phyloP scores from a whole-genome alignment of 108 stramenopile genomes.

The Licmophora abbreviata region DNA sequence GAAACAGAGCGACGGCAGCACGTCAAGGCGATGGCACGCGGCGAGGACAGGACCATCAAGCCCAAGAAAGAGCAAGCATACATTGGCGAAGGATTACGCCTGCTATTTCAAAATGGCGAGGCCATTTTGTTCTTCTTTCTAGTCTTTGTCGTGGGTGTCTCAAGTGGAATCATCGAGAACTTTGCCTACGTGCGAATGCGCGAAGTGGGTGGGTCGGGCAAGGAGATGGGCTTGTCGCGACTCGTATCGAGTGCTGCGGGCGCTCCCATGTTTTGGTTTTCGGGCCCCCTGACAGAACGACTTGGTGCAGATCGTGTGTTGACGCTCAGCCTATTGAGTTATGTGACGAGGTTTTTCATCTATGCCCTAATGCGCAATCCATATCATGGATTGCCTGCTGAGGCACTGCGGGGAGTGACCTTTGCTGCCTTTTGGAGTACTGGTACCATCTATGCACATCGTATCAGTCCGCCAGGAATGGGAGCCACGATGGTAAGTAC shows the following conservation, averaged over 20 bases:
- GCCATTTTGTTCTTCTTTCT: slow-evolving; percentile 85
- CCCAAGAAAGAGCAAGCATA: slow-evolving; percentile 24
- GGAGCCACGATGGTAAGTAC: slow-evolving; percentile 77
- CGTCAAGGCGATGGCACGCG: slow-evolving; percentile 2
- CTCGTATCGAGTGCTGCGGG: slow-evolving; percentile 84
- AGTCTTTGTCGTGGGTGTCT: slow-evolving; percentile 80
- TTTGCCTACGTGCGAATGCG: slow-evolving; percentile 93
- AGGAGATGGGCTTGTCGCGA: slow-evolving; percentile 82
- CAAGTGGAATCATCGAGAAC: slow-evolving; percentile 92
- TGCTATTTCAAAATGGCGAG: slow-evolving; percentile 77
- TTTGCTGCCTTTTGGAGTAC: slow-evolving; percentile 94
- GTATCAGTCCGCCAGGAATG: slow-evolving; percentile 85
- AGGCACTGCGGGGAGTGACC: slow-evolving; percentile 85
- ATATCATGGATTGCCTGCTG: slow-evolving; percentile 86
- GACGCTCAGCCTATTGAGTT: slow-evolving; percentile 67
- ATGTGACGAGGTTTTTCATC: slow-evolving; percentile 80
- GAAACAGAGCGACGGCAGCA: background rate
- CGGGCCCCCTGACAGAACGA: slow-evolving; percentile 64
- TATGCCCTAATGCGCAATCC: slow-evolving; percentile 85
- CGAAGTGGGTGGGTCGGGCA: slow-evolving; percentile 85
- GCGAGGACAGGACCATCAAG: background rate
- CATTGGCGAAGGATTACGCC: slow-evolving; percentile 56
- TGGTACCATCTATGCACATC: slow-evolving; percentile 86
- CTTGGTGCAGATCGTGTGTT: slow-evolving; percentile 84
- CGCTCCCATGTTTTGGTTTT: slow-evolving; percentile 85